Evolutionary conservation across 345 rosid genomes (phyloP), one percentile per base, ranked within the genome.

Genomic region (Moringa oleifera): DNA sequence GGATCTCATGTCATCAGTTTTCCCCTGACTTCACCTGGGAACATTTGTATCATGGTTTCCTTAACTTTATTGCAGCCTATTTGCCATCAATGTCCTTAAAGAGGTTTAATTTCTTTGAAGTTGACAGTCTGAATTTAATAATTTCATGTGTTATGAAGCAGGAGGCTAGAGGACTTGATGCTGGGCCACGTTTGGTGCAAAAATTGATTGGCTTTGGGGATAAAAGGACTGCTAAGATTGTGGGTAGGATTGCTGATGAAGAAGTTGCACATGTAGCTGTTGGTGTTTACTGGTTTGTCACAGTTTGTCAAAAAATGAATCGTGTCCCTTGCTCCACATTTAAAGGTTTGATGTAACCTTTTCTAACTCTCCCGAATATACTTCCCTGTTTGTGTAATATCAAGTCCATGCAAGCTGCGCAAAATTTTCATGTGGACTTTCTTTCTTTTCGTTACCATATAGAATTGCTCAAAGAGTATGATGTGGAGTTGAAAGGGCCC

Each of bases 81-180:
- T 41, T 41, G 47, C 47, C 2, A n/a, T 9, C 1, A 16, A 41
- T 41, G 13, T 28, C 8, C 33, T 28, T 8, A 28, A 15, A 41
- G 17, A 41, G 47, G 2, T 1, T 41, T 41, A 41, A 16, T 41
- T 41, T 9, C 1, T 15, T 15, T 16, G 1, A 7, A 41, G 47
- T 11, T 41, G 47, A 41, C 13, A 7, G 17, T 1, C 5, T 7
- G n/a, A 41, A 41, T 41, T 15, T 41, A 7, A 15, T 41, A 41
- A 16, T 41, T 9, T 15, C 17, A 15, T 41, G 17, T 41, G 47
- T 41, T 23, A 53, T 41, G 53, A 10, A 62, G 50, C 68, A 93
- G 98, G 98, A 90, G 77, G 98, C 98, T 49, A 78, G 97, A 71
- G 98, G 96, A 51, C 98, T 93, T 70, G 97, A 93, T 75, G 97